A percentile compares a stretch with the other conserved stretches of the same genome.
These are phyloP conservation scores for Neofusicoccum kwambonambiense DNA, from an alignment of 2,329 filamentous ascomycete species.

Conservation along the genomic window DNA sequence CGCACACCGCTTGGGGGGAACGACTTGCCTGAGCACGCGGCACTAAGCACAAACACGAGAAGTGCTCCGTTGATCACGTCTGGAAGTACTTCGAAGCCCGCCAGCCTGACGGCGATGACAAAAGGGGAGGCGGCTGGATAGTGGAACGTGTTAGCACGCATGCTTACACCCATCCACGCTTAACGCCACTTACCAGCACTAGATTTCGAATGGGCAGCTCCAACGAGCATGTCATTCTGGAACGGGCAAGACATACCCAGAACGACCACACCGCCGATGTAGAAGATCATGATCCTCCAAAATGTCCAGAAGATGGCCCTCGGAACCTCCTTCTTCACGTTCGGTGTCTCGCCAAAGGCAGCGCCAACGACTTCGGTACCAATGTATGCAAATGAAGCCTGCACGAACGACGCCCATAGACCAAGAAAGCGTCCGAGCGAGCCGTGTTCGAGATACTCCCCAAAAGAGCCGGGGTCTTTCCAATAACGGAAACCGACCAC, in stretches of 20 bases:
- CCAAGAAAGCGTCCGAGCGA: conserved; percentile 62
- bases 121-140: conserved; percentile 56
- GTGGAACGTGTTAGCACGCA: conserved; percentile 48
- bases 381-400: conserved; percentile 68
- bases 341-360: conserved; percentile 71
- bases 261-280: conserved; percentile 61
- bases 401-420: conserved; percentile 68
- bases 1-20: too few relatives aligned
- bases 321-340: conserved; percentile 71
- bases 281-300: conserved; percentile 70
- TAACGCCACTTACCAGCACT: background rate
- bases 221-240: conserved; percentile 54
- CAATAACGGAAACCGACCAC: conserved; percentile 74
- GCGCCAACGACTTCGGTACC: conserved; percentile 75
- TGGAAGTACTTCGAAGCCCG: conserved; percentile 45
- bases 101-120: conserved; percentile 46
- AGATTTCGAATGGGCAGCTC: background rate
- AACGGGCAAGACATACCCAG: conserved; percentile 70
- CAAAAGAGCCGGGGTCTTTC: conserved; percentile 66
- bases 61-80: conserved; percentile 74
- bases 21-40: conserved; percentile 45
- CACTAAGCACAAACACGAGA: conserved; percentile 73
- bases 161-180: too few relatives aligned
- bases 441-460: conserved; percentile 58
- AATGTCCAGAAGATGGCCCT: conserved; percentile 72